phyloP scores from a whole-genome alignment of 345 rosid genomes.

The Cardamine resedifolia region DNA sequence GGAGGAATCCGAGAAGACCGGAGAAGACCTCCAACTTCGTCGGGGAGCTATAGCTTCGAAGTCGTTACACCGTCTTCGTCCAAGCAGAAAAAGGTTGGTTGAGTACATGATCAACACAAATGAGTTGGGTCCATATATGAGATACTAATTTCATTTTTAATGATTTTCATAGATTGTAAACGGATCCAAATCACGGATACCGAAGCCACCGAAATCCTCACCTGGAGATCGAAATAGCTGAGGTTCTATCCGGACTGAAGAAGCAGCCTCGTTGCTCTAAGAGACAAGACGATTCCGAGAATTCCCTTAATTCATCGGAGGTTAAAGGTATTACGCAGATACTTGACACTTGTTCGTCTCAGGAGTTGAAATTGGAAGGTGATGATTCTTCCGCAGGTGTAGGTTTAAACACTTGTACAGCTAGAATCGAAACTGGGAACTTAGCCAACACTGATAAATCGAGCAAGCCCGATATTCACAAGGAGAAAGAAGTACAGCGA shows the following conservation, averaged over 20 bases:
- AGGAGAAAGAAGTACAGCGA: neutral
- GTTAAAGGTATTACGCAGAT: constrained; percentile 17
- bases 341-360: neutral
- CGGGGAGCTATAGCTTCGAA: constrained; percentile 44
- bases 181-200: constrained; percentile 44
- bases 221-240: constrained; percentile 67
- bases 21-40: constrained; percentile 41
- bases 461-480: neutral
- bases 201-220: constrained; percentile 44
- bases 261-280: constrained; percentile 43
- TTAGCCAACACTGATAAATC: constrained; percentile 23
- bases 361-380: constrained; percentile 35
- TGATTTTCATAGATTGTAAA: constrained; percentile 31
- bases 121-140: constrained; percentile 1
- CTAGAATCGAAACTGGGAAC: constrained; percentile 22
- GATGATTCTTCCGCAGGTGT: constrained; percentile 27
- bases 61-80: constrained; percentile 47
- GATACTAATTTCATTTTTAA: neutral
- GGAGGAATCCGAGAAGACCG: constrained; percentile 44
- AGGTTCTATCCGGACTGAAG: constrained; percentile 54
- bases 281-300: constrained; percentile 33
- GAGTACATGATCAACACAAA: neutral
- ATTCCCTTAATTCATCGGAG: constrained; percentile 24
- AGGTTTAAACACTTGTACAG: constrained; percentile 19
- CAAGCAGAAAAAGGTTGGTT: constrained; percentile 50